phyloP scores from a whole-genome alignment of 2,329 filamentous ascomycete genomes.

The Parasarocladium wereldwijsianum region DNA sequence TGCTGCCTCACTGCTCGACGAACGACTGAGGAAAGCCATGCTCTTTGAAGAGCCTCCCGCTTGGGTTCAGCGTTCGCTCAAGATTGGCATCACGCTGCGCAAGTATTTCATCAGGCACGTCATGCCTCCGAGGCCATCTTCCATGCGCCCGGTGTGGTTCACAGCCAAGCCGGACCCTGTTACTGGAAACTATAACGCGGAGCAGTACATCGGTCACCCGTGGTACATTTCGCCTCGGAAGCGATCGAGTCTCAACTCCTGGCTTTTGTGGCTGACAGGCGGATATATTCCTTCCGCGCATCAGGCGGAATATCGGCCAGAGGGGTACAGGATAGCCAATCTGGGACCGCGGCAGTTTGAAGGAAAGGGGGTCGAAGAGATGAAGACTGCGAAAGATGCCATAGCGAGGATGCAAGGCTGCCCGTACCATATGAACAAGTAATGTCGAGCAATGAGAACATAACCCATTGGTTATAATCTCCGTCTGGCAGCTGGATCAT shows the following conservation, averaged over 20 bases:
- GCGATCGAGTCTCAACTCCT: slow-evolving; percentile 30
- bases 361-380: slow-evolving; percentile 9
- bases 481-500: no score
- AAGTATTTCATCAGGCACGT: slow-evolving; percentile 32
- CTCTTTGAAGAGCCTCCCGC: slow-evolving; percentile 7
- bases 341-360: slow-evolving; percentile 10
- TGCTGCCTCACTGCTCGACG: neutral
- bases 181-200: slow-evolving; percentile 24
- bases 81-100: slow-evolving; percentile 23
- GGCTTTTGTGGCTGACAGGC: slow-evolving; percentile 27
- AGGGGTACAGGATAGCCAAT: slow-evolving; percentile 26
- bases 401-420: slow-evolving; percentile 1
- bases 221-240: slow-evolving; percentile 36
- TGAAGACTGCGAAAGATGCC: slow-evolving; percentile 3
- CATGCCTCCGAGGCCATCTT: slow-evolving; percentile 29
- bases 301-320: slow-evolving; percentile 27
- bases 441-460: no score
- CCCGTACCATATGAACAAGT: neutral
- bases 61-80: slow-evolving; percentile 15
- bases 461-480: no score
- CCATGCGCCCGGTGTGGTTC: slow-evolving; percentile 14
- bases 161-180: slow-evolving; percentile 23
- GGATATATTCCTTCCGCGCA: slow-evolving; percentile 30
- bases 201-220: slow-evolving; percentile 29
- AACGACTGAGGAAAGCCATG: slow-evolving; percentile 5